Conservation (phyloP, 192 early-diverging fungal species). For the Entomortierella beljakovae region DNA sequence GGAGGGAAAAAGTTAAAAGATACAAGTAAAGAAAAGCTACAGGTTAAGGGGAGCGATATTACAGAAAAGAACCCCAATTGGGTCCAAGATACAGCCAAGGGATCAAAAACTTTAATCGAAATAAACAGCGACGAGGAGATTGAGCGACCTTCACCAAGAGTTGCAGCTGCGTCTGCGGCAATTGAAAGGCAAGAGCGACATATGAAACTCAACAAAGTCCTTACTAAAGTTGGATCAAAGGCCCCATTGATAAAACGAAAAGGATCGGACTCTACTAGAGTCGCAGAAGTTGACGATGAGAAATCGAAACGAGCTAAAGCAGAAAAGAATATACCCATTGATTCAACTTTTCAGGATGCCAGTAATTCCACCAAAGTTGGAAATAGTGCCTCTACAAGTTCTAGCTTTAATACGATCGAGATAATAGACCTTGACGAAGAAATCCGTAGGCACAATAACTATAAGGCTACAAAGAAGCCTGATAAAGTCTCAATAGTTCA, state of each 20-base stretch:
- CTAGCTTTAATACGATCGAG: neutral
- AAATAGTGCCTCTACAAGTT: neutral
- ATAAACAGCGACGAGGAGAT: neutral
- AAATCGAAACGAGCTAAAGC: slow-evolving; percentile 12
- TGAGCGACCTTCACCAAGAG: slow-evolving; percentile 8
- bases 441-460: neutral
- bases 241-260: slow-evolving; percentile 5
- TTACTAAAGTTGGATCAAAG: neutral
- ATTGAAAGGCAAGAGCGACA: slow-evolving; percentile 15
- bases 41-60: neutral
- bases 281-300: neutral
- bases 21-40: neutral
- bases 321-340: neutral
- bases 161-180: slow-evolving; percentile 28
- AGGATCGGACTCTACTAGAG: neutral
- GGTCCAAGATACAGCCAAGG: neutral
- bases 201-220: neutral
- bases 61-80: neutral
- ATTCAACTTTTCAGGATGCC: neutral
- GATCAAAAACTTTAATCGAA: neutral
- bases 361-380: neutral
- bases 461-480: neutral
- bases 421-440: neutral
- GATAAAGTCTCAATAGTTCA: slow-evolving; percentile 1
- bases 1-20: too few species aligned